phyloP scores from a whole-genome alignment of 331 rosid species.

The Pyracantha coccinea region DNA sequence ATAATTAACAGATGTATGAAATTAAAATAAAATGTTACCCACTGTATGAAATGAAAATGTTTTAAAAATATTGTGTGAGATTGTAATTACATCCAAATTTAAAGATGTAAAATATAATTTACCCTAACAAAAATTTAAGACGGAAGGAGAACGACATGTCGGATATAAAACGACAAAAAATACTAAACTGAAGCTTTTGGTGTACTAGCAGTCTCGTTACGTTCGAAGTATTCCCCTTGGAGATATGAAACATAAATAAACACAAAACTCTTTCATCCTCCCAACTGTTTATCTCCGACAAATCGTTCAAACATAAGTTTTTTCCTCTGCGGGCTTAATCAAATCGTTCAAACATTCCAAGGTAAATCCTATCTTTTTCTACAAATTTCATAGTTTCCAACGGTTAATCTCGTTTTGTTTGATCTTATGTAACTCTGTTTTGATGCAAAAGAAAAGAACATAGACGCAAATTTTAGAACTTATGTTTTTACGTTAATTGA shows the following conservation, averaged over 20 bases:
- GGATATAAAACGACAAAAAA: background rate
- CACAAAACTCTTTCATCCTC: background rate
- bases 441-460: background rate
- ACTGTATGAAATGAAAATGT: accelerated
- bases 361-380: background rate
- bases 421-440: conserved; percentile 1
- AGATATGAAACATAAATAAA: conserved; percentile 6
- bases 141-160: background rate
- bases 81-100: too few species aligned
- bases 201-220: conserved; percentile 2
- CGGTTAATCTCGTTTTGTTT: background rate
- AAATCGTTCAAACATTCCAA: background rate
- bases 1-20: too few species aligned
- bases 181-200: background rate
- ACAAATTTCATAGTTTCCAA: background rate
- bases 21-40: too few species aligned
- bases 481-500: too few species aligned
- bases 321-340: background rate
- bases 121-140: too few species aligned
- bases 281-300: background rate
- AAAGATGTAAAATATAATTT: too few species aligned
- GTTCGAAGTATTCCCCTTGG: background rate
- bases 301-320: background rate
- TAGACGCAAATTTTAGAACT: too few species aligned
- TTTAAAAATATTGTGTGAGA: too few species aligned